Evolutionary conservation across 2,329 filamentous ascomycete genomes (phyloP).

Genomic region (Neofusicoccum umdonicola): DNA sequence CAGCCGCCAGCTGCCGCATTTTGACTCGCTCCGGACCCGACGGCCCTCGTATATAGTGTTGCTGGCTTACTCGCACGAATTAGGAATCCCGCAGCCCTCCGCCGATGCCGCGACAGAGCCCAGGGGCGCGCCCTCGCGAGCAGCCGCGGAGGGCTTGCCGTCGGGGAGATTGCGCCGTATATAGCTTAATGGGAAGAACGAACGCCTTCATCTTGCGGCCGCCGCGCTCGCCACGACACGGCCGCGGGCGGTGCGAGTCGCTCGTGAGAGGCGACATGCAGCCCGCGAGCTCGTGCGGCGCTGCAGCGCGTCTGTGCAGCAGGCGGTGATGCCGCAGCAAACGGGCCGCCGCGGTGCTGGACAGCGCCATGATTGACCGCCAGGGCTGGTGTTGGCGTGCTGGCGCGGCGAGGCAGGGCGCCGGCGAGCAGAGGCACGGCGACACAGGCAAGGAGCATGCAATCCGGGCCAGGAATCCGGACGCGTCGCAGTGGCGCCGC

Average conservation of each 20-base stretch:
- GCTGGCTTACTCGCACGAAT: neutral
- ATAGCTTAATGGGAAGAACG: neutral
- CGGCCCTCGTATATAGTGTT: neutral
- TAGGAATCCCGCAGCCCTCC: neutral
- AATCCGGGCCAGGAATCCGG: neutral
- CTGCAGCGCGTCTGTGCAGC: neutral
- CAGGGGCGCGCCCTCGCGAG: neutral
- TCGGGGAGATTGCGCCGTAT: slow-evolving; percentile 3
- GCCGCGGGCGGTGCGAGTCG: neutral
- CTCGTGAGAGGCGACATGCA: neutral
- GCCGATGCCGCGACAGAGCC: neutral
- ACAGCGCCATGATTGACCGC: neutral
- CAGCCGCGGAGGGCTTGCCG: neutral
- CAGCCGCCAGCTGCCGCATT: neutral
- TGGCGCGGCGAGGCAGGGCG: no score
- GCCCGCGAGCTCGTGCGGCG: neutral
- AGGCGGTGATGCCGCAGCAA: neutral
- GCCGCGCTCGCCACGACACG: neutral
- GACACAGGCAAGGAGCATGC: neutral
- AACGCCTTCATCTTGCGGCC: neutral
- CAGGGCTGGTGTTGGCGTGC: neutral
- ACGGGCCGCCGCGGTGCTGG: neutral
- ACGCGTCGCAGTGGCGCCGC: neutral
- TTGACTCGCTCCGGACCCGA: neutral
- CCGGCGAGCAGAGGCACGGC: neutral